These are phyloP conservation scores for Candida fluviatilis DNA, from an alignment of 805 yeast species.

Conservation along the genomic window DNA sequence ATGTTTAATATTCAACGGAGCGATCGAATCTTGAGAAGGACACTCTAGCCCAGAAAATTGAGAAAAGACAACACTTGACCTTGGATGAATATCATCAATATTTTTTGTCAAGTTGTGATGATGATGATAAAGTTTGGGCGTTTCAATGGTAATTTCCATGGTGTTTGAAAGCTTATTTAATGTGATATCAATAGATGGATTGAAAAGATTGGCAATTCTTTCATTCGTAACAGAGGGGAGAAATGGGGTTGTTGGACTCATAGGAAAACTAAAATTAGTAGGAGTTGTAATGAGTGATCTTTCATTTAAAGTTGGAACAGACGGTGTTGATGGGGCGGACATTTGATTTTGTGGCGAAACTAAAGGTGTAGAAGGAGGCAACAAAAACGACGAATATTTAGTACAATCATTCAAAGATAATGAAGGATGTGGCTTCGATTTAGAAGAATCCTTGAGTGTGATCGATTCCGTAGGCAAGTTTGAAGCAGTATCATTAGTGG, in stretches of 20 bases:
- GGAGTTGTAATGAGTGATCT: background rate
- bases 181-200: background rate
- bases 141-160: conserved; percentile 1
- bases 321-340: background rate
- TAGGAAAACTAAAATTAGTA: background rate
- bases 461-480: too few species aligned
- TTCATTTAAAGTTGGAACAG: background rate
- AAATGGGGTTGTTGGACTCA: background rate
- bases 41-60: background rate
- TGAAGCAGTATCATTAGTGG: too few species aligned
- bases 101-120: too few species aligned
- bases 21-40: background rate
- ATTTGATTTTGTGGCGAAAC: background rate
- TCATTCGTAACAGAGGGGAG: background rate
- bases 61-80: too few species aligned
- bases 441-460: too few species aligned
- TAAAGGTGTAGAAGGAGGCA: background rate
- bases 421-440: too few species aligned
- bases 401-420: background rate
- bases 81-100: too few species aligned
- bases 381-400: background rate
- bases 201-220: background rate
- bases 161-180: background rate
- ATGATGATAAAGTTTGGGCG: background rate
- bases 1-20: background rate